Evolutionary conservation across 1,139 yeast species (phyloP).

Genomic region (Saccharomyces hybrid): DNA sequence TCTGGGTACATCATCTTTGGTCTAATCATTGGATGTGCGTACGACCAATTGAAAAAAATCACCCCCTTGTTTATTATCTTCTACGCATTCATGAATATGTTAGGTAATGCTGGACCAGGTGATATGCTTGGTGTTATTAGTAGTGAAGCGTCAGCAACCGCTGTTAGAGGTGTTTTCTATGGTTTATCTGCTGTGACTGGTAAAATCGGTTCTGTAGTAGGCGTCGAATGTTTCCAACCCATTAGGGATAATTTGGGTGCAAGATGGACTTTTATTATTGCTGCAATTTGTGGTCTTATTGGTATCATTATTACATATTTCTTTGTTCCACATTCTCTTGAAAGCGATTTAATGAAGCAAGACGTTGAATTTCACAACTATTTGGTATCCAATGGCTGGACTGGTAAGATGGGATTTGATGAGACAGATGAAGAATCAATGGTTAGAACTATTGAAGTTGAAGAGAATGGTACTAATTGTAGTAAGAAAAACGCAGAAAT

Average conservation of each 20-base stretch:
- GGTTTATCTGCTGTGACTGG: constrained; percentile 89
- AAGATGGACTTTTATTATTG: constrained; percentile 75
- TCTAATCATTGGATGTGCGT: constrained; percentile 74
- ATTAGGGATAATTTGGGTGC: constrained; percentile 51
- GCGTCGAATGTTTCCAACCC: constrained; percentile 80
- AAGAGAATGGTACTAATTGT: not conserved
- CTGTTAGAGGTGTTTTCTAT: constrained; percentile 85
- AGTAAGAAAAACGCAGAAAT: not conserved
- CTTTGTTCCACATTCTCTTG: constrained; percentile 74
- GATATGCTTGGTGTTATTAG: constrained; percentile 85
- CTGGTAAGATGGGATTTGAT: constrained; percentile 39
- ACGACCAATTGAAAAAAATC: constrained; percentile 47
- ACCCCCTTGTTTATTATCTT: constrained; percentile 77
- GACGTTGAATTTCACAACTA: constrained; percentile 64
- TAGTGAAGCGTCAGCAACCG: constrained; percentile 77
- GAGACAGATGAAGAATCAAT: constrained; percentile 1
- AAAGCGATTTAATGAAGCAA: constrained; percentile 72
- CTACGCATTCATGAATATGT: constrained; percentile 75
- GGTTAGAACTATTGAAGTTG: not conserved
- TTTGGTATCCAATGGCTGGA: constrained; percentile 44
- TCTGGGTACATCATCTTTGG: constrained; percentile 71
- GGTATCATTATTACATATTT: constrained; percentile 64
- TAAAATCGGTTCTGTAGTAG: constrained; percentile 87
- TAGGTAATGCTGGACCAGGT: constrained; percentile 95
- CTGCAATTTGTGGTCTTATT: constrained; percentile 67